Base-by-base conservation (phyloP, 176 grass and related monocot species). In the Carex cristatella region DNA sequence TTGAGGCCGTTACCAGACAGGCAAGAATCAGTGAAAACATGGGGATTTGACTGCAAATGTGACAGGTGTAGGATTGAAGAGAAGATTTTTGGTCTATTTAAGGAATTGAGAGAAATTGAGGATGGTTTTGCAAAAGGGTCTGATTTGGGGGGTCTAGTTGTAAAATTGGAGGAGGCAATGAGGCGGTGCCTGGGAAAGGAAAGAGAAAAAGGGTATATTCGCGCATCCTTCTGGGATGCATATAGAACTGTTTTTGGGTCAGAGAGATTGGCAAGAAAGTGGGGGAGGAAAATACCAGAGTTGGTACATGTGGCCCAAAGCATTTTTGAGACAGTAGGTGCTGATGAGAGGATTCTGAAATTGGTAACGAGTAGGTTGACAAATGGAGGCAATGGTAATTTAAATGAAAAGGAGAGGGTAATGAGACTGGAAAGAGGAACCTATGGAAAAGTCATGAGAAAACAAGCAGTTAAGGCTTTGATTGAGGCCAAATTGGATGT, bases 401-500 rank as follows among this genome's bases (percentile, higher is more conserved):
- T 48, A 7, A 69, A 62, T 1, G 91, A 98, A 86, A 92, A 90
- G 87, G 93, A 98, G 46, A 98, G 89, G 86, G 86, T 89, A 54
- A 84, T 95, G 80, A 93, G 76, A 84, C 82, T 98, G 81, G 95
- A 88, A 55, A 93, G 89, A 72, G 89, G 84, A 2, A 92, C 93
- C 2, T 98, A 89, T 83, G 95, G 95, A 37, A 98, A 92, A 84
- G 85, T 94, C n/a, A 89, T 92, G 86, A 98, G 93, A 66, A 95
- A 87, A 78, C 84, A 88, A 67, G 91, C 93, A 61, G 90, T 98
- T 79, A 93, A 83, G 70, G 54, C 85, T 87, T 86, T 98, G 33
- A 90, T 92, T 84, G 84, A 88, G 33, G 84, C 89, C 56, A 27
- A 71, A 88, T 61, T 94, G 63, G 79, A 76, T 10, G 31, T 2